Base-by-base conservation (phyloP, 805 yeast species). In the Tetrapisispora nanseiensis region DNA sequence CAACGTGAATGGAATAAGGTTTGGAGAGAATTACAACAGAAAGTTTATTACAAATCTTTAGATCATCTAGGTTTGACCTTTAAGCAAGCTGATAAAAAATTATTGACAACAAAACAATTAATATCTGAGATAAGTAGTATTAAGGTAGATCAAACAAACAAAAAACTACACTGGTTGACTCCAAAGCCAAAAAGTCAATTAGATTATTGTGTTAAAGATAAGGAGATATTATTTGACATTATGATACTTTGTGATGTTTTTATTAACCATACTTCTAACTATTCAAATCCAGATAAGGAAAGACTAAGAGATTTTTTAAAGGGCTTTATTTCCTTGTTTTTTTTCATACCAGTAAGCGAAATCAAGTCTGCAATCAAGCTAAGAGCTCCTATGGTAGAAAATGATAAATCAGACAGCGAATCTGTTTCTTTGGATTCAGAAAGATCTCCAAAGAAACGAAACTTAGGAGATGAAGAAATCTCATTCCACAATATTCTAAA, bases 1-100 rank as follows among this genome's bases (percentile, higher is more conserved):
- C 98, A 90, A 56, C 78, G 97, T 54, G 97, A 92, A 61, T 92
- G 98, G 97, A 90, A 90, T 65, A 90, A 90, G 60, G 95, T 87
- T 12, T 92, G 99, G 99, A 79, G 99, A 58, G 97, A 90, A 65
- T 79, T 94, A 66, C 98, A 92, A 63, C 95, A 89, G 57, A 89
- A 86, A 55, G 95, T 87, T 0, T 89, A 84, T 61, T 86, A 79
- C 69, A 92, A 92, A 63, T 85, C 96, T 2, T 70, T 92, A 50
- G 99, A 92, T 61, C 98, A 92, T 61, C 69, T 90, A 48, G 98
- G 99, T 1, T 72, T 92, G 54, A 89, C 97, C 0, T 92, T 92
- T 69, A 92, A 92, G 65, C 97, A 92, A 61, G 84, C 95, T 20
- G 99, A 92, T 65, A 90, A 92, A 62, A 90, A 92, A 62, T 66